Percentiles rank a stretch among this genome's conserved stretches.
These are phyloP conservation scores for Candida sithepensis DNA, from an alignment of 805 yeast species.

Conservation along the genomic window DNA sequence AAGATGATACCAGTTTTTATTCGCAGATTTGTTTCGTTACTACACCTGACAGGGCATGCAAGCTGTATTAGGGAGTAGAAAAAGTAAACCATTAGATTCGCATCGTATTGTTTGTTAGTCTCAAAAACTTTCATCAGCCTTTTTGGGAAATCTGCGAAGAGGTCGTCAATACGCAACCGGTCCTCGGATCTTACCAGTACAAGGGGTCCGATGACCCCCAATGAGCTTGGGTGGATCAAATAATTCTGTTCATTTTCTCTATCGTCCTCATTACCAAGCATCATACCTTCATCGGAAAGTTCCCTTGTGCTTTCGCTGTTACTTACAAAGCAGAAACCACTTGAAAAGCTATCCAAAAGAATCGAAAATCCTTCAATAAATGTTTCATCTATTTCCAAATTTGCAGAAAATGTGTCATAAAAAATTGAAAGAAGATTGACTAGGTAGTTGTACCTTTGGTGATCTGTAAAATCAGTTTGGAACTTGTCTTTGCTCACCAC, in stretches of 20 bases:
- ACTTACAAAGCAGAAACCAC: slow-evolving; percentile 15
- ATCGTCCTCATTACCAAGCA: neutral
- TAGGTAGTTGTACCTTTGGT: slow-evolving; percentile 11
- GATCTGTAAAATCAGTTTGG: neutral
- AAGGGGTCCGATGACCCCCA: neutral
- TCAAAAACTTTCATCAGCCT: slow-evolving; percentile 6
- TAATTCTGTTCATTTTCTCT: neutral
- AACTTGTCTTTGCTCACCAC: slow-evolving; percentile 1
- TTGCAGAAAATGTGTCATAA: slow-evolving; percentile 3
- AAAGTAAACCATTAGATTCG: neutral
- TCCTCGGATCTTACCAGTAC: neutral
- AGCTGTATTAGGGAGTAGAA: neutral
- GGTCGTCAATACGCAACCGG: slow-evolving; percentile 6
- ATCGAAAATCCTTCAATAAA: slow-evolving; percentile 16
- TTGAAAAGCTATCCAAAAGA: slow-evolving; percentile 13
- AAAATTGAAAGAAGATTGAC: slow-evolving; percentile 12
- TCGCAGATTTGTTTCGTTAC: slow-evolving; percentile 9
- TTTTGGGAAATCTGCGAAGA: slow-evolving; percentile 16
- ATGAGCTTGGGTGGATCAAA: too few species aligned
- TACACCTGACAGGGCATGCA: neutral
- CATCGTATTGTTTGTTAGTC: neutral
- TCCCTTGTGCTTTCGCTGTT: slow-evolving; percentile 1
- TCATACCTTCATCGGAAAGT: neutral
- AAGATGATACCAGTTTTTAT: slow-evolving; percentile 20
- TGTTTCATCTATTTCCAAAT: slow-evolving; percentile 2